A percentile compares a stretch with the other conserved stretches of the same genome.
phyloP scores from a whole-genome alignment of 352 stramenopile species.

The Pythium phragmiticola region DNA sequence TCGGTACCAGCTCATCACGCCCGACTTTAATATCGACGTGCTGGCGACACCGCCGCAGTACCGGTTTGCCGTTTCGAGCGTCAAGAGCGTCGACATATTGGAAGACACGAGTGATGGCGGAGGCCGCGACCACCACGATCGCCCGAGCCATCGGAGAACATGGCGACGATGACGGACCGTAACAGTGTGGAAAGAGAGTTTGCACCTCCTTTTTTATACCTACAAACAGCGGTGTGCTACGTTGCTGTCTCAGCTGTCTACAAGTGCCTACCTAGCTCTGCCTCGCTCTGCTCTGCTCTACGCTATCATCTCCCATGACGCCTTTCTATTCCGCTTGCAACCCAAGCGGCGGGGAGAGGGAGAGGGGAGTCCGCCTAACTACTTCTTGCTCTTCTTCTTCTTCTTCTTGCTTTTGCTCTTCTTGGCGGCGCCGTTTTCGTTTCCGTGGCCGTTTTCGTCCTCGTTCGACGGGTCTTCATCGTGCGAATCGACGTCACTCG shows the following conservation, averaged over 20 bases:
- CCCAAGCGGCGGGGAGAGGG: not conserved
- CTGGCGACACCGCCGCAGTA: slow-evolving; percentile 26
- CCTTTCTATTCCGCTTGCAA: not conserved
- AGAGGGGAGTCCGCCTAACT: not conserved
- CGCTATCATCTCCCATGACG: slow-evolving; percentile 19
- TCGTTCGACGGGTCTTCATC: slow-evolving; percentile 12
- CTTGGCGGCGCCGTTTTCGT: slow-evolving; percentile 7
- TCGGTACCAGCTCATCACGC: slow-evolving; percentile 33
- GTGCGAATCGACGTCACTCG: slow-evolving; percentile 16
- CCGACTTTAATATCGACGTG: slow-evolving; percentile 33
- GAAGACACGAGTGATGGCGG: slow-evolving; percentile 22
- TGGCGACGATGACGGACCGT: slow-evolving; percentile 1
- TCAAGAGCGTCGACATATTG: slow-evolving; percentile 28
- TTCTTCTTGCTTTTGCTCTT: slow-evolving; percentile 37
- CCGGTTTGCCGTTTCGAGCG: slow-evolving; percentile 26
- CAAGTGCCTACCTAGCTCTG: not conserved
- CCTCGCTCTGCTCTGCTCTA: not conserved
- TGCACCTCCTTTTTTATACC: slow-evolving; percentile 15
- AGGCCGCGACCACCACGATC: not conserved
- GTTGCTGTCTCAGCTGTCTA: slow-evolving; percentile 8
- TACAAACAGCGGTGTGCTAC: slow-evolving; percentile 14
- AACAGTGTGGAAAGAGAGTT: not conserved
- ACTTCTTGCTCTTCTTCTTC: slow-evolving; percentile 40
- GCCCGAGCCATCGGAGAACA: not conserved
- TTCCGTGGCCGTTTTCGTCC: slow-evolving; percentile 6